Conservation (phyloP, 257 asterid genomes). For the Ilex asprella region DNA sequence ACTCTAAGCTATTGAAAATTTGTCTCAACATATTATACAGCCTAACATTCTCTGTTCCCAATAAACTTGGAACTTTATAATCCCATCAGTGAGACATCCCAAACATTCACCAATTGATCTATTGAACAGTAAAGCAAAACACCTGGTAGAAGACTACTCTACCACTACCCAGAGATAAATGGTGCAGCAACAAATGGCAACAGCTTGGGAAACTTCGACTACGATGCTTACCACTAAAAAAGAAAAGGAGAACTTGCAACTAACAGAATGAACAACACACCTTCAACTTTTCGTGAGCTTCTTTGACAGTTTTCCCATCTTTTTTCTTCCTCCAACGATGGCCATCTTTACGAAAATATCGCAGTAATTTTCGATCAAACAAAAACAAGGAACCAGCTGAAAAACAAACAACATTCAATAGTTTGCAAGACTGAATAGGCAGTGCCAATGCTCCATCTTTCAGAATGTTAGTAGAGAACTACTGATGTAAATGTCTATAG, state of each 20-base stretch:
- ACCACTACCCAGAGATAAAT: background rate
- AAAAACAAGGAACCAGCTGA: constrained; percentile 25
- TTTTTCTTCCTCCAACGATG: constrained; percentile 29
- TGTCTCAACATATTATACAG: background rate
- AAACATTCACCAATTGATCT: background rate
- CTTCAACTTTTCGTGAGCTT: constrained; percentile 27
- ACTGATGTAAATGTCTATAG: background rate
- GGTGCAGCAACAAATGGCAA: background rate
- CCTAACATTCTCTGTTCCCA: background rate
- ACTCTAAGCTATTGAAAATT: background rate
- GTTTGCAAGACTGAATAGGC: background rate
- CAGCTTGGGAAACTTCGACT: background rate
- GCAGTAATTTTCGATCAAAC: constrained; percentile 20
- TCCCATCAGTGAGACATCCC: background rate
- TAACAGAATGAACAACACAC: background rate
- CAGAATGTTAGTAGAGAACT: background rate
- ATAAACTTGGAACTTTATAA: background rate
- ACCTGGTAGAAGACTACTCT: background rate
- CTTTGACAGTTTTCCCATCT: constrained; percentile 26
- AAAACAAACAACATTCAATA: background rate
- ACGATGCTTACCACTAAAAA: background rate
- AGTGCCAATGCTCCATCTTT: background rate
- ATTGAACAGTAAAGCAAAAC: background rate
- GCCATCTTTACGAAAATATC: constrained; percentile 25
- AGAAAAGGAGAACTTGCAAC: background rate